phyloP scores from a whole-genome alignment of 139 green algal species.

The Axilococcus clingmanii region DNA sequence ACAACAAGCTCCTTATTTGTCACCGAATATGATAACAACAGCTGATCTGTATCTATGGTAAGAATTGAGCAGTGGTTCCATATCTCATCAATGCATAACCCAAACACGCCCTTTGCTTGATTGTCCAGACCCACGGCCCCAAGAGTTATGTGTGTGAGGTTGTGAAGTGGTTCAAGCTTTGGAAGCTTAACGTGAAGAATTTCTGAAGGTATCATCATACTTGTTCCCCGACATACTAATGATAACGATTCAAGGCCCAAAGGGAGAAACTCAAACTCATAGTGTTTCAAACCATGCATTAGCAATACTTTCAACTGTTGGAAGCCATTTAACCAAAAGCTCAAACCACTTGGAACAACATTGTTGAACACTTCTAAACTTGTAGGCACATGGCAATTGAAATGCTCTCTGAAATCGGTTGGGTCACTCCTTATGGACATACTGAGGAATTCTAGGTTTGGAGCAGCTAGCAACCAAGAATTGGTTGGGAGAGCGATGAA shows the following conservation, averaged over 20 bases:
- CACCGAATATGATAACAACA: not conserved
- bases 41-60: not conserved
- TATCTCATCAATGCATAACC: not conserved
- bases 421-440: no score
- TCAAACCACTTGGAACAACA: no score
- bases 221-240: not conserved
- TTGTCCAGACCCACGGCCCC: not conserved
- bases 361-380: no score
- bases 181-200: not conserved
- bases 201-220: conserved; percentile 6
- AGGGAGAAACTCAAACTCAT: conserved; percentile 2
- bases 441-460: no score
- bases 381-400: no score
- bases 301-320: not conserved
- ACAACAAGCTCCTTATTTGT: conserved; percentile 9
- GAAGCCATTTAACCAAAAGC: no score
- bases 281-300: not conserved
- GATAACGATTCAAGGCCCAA: not conserved
- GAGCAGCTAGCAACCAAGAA: no score
- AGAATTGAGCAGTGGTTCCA: not conserved
- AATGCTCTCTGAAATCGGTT: no score
- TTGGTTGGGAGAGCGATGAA: no score
- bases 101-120: no score
- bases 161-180: not conserved
- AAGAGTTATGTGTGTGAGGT: not conserved